A percentile compares a stretch with the other conserved stretches of the same genome.
These are phyloP conservation scores for Inga laurina DNA, from an alignment of 306 rosid genomes.

Conservation along the genomic window DNA sequence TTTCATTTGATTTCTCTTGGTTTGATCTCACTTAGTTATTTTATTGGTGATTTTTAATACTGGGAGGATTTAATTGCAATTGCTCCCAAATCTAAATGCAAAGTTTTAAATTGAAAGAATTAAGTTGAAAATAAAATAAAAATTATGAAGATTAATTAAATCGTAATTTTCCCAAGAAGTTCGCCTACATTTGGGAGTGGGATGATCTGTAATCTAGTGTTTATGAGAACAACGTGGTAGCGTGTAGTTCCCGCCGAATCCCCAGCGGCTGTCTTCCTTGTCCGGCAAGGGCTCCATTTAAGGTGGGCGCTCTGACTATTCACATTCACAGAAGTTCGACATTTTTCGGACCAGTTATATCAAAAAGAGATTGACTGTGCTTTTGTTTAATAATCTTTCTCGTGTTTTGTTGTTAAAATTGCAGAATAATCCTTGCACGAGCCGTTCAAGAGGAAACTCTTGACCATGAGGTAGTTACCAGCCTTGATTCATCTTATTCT, in stretches of 20 bases:
- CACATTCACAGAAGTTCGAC: background rate
- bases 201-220: background rate
- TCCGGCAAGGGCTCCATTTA: background rate
- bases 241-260: background rate
- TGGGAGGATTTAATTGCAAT: background rate
- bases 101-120: too few relatives aligned
- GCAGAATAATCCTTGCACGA: background rate
- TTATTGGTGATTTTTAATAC: background rate
- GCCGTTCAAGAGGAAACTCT: background rate
- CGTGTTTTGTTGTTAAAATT: background rate
- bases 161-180: background rate
- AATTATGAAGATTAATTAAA: too few relatives aligned
- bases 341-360: background rate
- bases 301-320: background rate
- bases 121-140: too few relatives aligned
- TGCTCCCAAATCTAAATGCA: background rate
- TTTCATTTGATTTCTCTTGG: too few relatives aligned
- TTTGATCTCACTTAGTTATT: too few relatives aligned
- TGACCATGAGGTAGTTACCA: background rate
- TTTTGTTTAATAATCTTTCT: background rate
- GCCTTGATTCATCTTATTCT: background rate
- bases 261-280: background rate
- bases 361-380: background rate
- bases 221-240: background rate
- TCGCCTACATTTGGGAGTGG: background rate